Base-by-base conservation (phyloP, 2,329 filamentous ascomycete species). In the Stylonectria norvegica region DNA sequence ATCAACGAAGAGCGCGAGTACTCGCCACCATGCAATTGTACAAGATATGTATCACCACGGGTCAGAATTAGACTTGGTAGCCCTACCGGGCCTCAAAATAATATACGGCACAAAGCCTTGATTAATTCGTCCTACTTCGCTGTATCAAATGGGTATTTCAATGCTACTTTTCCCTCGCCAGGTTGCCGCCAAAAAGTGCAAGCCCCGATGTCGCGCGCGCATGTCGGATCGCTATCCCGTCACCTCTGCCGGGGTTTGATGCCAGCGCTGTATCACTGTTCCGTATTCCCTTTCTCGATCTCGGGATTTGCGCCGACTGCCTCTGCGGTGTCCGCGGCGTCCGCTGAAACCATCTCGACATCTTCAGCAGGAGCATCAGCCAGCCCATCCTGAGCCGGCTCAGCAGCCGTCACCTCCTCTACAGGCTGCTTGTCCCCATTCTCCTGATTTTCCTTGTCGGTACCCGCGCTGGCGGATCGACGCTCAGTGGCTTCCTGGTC, bases 391-490 rank as follows among this genome's bases (percentile, higher is more conserved):
- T n/a, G n/a, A n/a, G n/a, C n/a, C n/a, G n/a, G n/a, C n/a, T 36
- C 48, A 27, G 50, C 34, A 10, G 39, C 36, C 11, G 30, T 33
- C 10, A 34, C 37, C 17, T 43, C 39, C 15, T 38, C 33, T 37
- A 38, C 38, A 11, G 45, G 43, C 37, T 45, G 50, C 0, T 41
- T 47, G 0, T 62, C 58, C 2, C 52, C 60, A 42, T 77, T 76
- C 56, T 75, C 72, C 57, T 75, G 77, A 34, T 76, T 67, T 0
- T 65, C 65, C 27, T 70, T n/a, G n/a, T n/a, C n/a, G n/a, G n/a
- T n/a, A n/a, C n/a, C n/a, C n/a, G n/a, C 63, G 27, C 57, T 64
- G 6, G 49, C 47, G 20, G 53, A 34, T 23, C 56, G 60, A 35
- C 45, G 42, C 29, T 40, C 33, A 7, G 48, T 42, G 36, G 50